A percentile compares a stretch with the other conserved stretches of the same genome.
These are phyloP conservation scores for Luvunga scandens DNA, from an alignment of 345 rosid species.

Conservation along the genomic window DNA sequence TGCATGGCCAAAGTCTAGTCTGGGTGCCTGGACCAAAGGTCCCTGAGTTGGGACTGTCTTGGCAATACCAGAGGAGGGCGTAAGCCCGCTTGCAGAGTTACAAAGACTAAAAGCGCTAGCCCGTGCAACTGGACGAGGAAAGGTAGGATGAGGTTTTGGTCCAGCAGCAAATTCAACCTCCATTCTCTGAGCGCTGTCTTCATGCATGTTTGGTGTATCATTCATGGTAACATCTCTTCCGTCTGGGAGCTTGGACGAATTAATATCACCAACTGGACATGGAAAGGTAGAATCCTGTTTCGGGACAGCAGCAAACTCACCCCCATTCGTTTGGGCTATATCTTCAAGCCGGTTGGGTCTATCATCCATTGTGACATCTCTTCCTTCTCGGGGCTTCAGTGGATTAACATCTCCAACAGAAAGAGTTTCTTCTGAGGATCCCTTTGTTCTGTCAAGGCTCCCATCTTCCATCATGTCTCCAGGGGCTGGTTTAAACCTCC, in stretches of 20 bases:
- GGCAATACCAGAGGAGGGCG: slow-evolving; percentile 27
- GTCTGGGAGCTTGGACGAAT: slow-evolving; percentile 27
- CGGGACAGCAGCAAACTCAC: neutral
- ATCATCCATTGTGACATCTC: slow-evolving; percentile 18
- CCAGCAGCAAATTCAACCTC: slow-evolving; percentile 29
- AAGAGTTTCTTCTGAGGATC: slow-evolving; percentile 44
- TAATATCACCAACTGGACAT: slow-evolving; percentile 7
- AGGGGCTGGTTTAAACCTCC: slow-evolving; percentile 23
- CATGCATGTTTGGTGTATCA: slow-evolving; percentile 26
- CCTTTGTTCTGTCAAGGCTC: slow-evolving; percentile 41
- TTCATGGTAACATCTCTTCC: slow-evolving; percentile 31
- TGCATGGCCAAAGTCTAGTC: slow-evolving; percentile 42
- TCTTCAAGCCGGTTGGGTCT: slow-evolving; percentile 1
- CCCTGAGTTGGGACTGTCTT: slow-evolving; percentile 44
- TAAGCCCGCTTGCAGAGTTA: slow-evolving; percentile 33
- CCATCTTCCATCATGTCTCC: slow-evolving; percentile 29
- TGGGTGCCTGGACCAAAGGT: slow-evolving; percentile 52
- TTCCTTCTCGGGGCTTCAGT: slow-evolving; percentile 20
- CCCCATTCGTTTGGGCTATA: slow-evolving; percentile 1
- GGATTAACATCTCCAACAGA: slow-evolving; percentile 41
- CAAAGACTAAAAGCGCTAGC: slow-evolving; percentile 72
- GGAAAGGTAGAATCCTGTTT: neutral
- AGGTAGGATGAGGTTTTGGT: slow-evolving; percentile 22
- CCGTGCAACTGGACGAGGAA: slow-evolving; percentile 54
- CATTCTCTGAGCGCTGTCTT: slow-evolving; percentile 20